Base-by-base conservation (phyloP, 2,329 filamentous ascomycete genomes). In the Pseudopyrenochaeta lycopersici region DNA sequence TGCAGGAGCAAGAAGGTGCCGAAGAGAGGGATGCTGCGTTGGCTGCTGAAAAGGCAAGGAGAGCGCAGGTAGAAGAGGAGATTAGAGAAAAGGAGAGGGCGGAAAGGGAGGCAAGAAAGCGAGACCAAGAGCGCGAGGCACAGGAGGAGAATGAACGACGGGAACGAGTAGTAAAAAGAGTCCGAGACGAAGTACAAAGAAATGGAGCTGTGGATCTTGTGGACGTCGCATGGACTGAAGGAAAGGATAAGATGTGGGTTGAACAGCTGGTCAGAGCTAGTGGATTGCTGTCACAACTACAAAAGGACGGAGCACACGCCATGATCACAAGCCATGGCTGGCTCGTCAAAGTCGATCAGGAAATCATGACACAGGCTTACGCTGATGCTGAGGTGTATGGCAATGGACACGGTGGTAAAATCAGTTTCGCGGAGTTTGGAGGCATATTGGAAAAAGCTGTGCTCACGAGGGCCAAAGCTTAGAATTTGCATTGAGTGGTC, bases 21-120 rank as follows among this genome's bases (percentile, higher is more conserved):
- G 77, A 76, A 17, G 80, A 81, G 61, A 74, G 81, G 1, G 79
- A 82, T 46, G 78, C 76, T 4, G 70, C 69, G 10, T 60, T 78
- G 2, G 73, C 71, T 2, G 71, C 73, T 1, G 79, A 80, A 62
- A 74, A 75, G 43, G 73, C 74, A 49, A 66, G 77, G 42, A 68
- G 81, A 1, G 73, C 71, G 20, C 73, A 73, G 1, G 73, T 75
- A 0, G 81, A 82, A 54, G 73, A 76, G 30, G 73, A 73, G 54
- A 72, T 83, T 17, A 70, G 74, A 21, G 77, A 77, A 44, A 72
- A 73, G 42, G 73, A 76, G 62, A 60, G 75, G 17, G 66, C 65
- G 46, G 78, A 80, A 58, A 49, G 77, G 6, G 78, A 80, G 72
- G 76, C 59, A 72, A 76, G 49, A 66, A 71, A 54, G 75, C 77